Percentiles rank a stretch among this genome's conserved stretches.
Conservation (phyloP, 2,329 filamentous ascomycete genomes). For the Pseudopithomyces maydicus region DNA sequence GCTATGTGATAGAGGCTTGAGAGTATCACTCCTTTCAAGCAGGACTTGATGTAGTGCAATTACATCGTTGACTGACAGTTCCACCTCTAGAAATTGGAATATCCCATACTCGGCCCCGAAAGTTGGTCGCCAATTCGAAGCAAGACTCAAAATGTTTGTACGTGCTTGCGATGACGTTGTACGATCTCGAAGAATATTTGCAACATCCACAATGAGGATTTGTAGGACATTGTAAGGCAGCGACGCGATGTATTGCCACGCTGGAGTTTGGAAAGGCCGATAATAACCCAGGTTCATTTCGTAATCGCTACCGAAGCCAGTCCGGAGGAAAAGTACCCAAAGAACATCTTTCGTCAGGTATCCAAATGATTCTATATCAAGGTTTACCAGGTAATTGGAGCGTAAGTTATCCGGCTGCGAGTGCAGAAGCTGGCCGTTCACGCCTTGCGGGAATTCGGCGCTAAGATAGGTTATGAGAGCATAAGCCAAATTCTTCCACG, state of each 20-base stretch:
- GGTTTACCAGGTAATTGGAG: background rate
- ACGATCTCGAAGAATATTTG: slow-evolving; percentile 7
- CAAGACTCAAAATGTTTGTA: slow-evolving; percentile 1
- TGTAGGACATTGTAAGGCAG: background rate
- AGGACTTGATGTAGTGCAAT: background rate
- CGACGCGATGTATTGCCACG: background rate
- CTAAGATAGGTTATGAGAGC: slow-evolving; percentile 7
- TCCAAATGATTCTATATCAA: slow-evolving; percentile 5
- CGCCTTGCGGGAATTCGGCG: background rate
- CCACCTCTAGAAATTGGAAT: slow-evolving; percentile 5
- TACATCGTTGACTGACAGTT: slow-evolving; percentile 1
- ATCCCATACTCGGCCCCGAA: slow-evolving; percentile 7
- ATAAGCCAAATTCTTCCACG: slow-evolving; percentile 9
- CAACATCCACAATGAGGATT: slow-evolving; percentile 4
- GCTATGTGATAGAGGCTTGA: background rate
- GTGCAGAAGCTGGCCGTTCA: background rate
- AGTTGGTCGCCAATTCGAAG: slow-evolving; percentile 3
- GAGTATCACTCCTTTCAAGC: background rate
- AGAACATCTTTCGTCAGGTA: slow-evolving; percentile 11
- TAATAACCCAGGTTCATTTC: background rate
- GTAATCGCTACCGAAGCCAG: slow-evolving; percentile 1
- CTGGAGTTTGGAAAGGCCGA: background rate
- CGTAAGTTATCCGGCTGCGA: background rate
- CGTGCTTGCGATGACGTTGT: background rate
- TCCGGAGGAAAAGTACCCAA: slow-evolving; percentile 5